These are phyloP conservation scores for Ogataea methanolica DNA, from an alignment of 805 yeast species.

Conservation along the genomic window DNA sequence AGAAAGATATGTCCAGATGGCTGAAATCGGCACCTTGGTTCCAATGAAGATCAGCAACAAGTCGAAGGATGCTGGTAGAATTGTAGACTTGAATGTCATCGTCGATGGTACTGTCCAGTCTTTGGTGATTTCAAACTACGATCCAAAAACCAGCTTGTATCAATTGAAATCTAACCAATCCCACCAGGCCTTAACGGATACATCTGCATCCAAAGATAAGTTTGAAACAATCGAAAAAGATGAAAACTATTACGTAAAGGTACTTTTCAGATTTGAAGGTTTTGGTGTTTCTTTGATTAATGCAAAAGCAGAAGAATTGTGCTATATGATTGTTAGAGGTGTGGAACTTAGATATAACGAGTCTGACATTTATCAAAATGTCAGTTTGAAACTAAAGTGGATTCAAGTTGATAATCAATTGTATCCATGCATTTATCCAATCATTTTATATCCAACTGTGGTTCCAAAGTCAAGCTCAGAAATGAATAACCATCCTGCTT, in stretches of 20 bases:
- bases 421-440: slow-evolving; percentile 84
- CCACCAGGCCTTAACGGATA: slow-evolving; percentile 20
- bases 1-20: slow-evolving; percentile 76
- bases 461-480: slow-evolving; percentile 81
- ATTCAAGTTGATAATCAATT: slow-evolving; percentile 90
- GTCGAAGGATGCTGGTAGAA: slow-evolving; percentile 33
- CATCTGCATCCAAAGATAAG: slow-evolving; percentile 32
- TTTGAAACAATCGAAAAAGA: slow-evolving; percentile 55
- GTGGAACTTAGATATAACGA: slow-evolving; percentile 76
- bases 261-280: slow-evolving; percentile 72
- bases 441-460: slow-evolving; percentile 82
- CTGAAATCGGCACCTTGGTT: slow-evolving; percentile 86
- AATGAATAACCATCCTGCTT: slow-evolving; percentile 83
- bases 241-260: slow-evolving; percentile 46
- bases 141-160: slow-evolving; percentile 71
- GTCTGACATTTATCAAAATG: slow-evolving; percentile 76
- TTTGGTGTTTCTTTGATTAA: slow-evolving; percentile 83
- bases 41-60: slow-evolving; percentile 74
- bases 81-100: slow-evolving; percentile 84
- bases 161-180: slow-evolving; percentile 39
- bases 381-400: slow-evolving; percentile 86
- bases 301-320: slow-evolving; percentile 64
- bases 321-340: slow-evolving; percentile 80
- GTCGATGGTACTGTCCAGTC: slow-evolving; percentile 97
- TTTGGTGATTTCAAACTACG: slow-evolving; percentile 76